Conservation (phyloP, 2,329 filamentous ascomycete genomes). For the Trichoderma hamatum region DNA sequence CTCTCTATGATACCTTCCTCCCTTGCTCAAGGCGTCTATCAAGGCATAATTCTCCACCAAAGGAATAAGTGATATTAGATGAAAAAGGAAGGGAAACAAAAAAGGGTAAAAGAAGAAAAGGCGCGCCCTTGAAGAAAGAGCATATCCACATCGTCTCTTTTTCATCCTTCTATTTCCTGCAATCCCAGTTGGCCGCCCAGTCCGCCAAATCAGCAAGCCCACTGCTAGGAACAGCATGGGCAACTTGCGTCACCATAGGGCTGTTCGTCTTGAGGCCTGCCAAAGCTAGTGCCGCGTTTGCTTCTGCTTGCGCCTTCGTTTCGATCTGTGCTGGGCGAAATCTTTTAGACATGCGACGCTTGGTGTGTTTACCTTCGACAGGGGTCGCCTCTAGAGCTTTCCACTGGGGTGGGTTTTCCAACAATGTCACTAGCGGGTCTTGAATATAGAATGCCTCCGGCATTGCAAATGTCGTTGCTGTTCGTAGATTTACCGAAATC, state of each 20-base stretch:
- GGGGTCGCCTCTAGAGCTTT: slow-evolving; percentile 27
- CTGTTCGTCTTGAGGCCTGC: slow-evolving; percentile 33
- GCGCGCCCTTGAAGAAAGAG: background rate
- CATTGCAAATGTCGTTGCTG: slow-evolving; percentile 29
- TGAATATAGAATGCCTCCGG: slow-evolving; percentile 34
- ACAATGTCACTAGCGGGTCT: slow-evolving; percentile 31
- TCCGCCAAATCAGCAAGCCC: slow-evolving; percentile 1
- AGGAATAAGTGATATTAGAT: background rate
- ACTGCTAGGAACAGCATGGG: slow-evolving; percentile 7
- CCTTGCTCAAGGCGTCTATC: background rate
- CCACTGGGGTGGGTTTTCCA: slow-evolving; percentile 31
- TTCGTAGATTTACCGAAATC: slow-evolving; percentile 40
- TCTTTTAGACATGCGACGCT: slow-evolving; percentile 8
- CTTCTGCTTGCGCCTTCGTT: slow-evolving; percentile 31
- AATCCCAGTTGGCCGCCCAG: slow-evolving; percentile 21
- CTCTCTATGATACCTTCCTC: slow-evolving; percentile 1
- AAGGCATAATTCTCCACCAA: background rate
- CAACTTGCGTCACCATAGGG: slow-evolving; percentile 24
- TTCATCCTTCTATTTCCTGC: slow-evolving; percentile 16
- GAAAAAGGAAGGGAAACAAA: background rate
- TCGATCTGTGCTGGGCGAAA: slow-evolving; percentile 12
- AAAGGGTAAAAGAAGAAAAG: background rate
- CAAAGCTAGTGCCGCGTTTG: slow-evolving; percentile 32
- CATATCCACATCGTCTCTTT: background rate
- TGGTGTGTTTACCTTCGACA: slow-evolving; percentile 2